Conservation (phyloP, 495 filamentous ascomycete genomes). For the Neohortaea acidophila region DNA sequence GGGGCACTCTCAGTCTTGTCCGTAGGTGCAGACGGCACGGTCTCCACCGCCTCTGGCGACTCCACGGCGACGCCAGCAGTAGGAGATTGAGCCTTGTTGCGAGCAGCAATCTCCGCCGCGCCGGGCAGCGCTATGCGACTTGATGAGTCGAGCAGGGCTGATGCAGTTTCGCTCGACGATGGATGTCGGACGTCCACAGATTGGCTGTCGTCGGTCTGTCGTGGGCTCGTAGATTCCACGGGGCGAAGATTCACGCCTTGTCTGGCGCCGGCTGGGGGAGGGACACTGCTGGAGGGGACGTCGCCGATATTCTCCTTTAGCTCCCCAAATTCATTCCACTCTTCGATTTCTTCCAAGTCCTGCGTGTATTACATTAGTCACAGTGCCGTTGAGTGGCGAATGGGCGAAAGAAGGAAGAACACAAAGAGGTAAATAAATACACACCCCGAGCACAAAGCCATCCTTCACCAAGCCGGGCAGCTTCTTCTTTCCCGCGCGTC, state of each 20-base stretch:
- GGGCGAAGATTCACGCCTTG: conserved; percentile 12
- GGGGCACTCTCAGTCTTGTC: conserved; percentile 12
- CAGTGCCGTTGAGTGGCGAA: too few relatives aligned
- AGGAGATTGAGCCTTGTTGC: conserved; percentile 3
- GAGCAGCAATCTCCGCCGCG: conserved; percentile 12
- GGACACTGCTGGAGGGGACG: conserved; percentile 16
- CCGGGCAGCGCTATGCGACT: conserved; percentile 4
- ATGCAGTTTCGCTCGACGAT: conserved; percentile 2
- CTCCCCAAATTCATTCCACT: conserved; percentile 98
- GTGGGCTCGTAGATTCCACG: conserved; percentile 6
- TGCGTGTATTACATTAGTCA: conserved; percentile 24
- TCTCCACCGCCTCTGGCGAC: conserved; percentile 6
- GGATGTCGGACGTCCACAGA: background rate
- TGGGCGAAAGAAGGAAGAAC: too few relatives aligned
- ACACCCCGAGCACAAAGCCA: conserved; percentile 72
- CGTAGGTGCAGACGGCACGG: conserved; percentile 5
- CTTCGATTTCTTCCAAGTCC: conserved; percentile 89
- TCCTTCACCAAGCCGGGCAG: conserved; percentile 79
- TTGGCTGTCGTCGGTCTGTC: conserved; percentile 3
- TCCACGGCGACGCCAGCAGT: background rate
- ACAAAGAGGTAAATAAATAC: conserved; percentile 23
- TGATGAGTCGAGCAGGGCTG: background rate
- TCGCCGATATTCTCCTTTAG: conserved; percentile 63
- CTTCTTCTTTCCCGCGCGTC: conserved; percentile 63
- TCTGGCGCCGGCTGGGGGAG: conserved; percentile 8